Evolutionary conservation across 768 basidiomycete genomes (phyloP).

Genomic region (Suillus plorans): DNA sequence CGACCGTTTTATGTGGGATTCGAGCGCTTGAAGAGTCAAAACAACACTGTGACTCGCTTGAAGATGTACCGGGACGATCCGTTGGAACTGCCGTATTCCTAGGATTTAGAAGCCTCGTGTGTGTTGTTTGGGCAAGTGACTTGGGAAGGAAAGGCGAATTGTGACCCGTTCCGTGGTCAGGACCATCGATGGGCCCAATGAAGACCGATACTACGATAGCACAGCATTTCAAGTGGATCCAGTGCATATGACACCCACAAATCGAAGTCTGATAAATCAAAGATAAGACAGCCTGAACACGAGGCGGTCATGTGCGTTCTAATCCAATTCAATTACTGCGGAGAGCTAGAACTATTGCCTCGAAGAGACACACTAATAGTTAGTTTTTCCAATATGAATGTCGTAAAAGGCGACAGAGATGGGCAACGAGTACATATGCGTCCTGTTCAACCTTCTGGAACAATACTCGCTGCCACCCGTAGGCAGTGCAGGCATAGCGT

Average conservation of each 20-base stretch:
- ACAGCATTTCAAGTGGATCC: neutral
- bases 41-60: no score
- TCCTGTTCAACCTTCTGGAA: neutral
- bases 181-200: neutral
- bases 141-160: neutral
- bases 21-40: neutral
- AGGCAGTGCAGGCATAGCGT: neutral
- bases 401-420: neutral
- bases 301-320: neutral
- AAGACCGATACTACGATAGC: neutral
- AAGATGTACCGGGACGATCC: neutral
- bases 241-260: no score
- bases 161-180: neutral
- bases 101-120: constrained; percentile 1
- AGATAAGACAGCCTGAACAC: neutral
- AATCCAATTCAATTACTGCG: neutral
- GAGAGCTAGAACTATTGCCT: neutral
- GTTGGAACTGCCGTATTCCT: neutral
- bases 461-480: neutral
- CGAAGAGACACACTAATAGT: neutral
- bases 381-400: neutral
- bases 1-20: neutral
- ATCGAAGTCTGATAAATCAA: neutral
- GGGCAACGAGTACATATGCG: neutral
- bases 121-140: neutral